A percentile compares a stretch with the other conserved stretches of the same genome.
phyloP scores from a whole-genome alignment of 2,329 filamentous ascomycete species.

The Sarocladium strictum region DNA sequence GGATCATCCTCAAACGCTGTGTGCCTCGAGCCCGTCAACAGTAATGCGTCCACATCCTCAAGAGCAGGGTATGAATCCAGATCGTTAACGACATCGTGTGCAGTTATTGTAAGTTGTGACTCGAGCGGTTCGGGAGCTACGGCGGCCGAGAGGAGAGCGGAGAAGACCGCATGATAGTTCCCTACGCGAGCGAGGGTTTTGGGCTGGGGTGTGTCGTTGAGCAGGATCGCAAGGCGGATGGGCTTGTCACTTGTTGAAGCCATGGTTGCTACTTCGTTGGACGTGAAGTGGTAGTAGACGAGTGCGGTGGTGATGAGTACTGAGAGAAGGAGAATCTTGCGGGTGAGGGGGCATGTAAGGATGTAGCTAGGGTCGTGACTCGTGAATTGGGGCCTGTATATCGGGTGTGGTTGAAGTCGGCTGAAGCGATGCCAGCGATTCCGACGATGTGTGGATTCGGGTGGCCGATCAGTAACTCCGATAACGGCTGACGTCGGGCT shows the following conservation, averaged over 20 bases:
- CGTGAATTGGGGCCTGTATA: background rate
- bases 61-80: conserved; percentile 1
- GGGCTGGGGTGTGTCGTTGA: conserved; percentile 5
- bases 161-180: conserved; percentile 4
- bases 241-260: background rate
- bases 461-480: background rate
- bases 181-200: conserved; percentile 6
- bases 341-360: background rate
- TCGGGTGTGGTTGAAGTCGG: background rate
- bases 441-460: background rate
- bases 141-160: background rate
- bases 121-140: background rate
- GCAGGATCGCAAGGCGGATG: conserved; percentile 4
- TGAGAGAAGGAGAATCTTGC: background rate
- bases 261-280: conserved; percentile 2
- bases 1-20: conserved; percentile 36
- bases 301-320: background rate
- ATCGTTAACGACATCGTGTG: conserved; percentile 6
- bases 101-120: conserved; percentile 2
- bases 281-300: background rate
- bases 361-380: conserved; percentile 2
- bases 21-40: conserved; percentile 16
- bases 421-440: background rate
- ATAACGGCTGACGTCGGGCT: background rate
- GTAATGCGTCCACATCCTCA: background rate